Percentiles rank a stretch among this genome's conserved stretches.
Evolutionary conservation across 257 asterid genomes (phyloP).

Genomic region (Solanum sparsipilum): DNA sequence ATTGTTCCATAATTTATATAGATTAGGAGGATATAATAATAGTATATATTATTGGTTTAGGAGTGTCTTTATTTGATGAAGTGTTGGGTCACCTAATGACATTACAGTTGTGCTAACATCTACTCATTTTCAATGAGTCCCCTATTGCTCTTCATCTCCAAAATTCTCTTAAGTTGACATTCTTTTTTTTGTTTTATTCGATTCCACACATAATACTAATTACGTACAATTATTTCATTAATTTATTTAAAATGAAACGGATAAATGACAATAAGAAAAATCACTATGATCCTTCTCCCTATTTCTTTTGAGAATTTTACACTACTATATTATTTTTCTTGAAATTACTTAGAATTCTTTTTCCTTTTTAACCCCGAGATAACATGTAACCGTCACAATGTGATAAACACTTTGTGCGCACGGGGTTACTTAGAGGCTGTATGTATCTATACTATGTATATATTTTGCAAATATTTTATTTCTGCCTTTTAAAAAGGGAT

Average conservation of each 20-base stretch:
- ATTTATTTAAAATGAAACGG: not conserved
- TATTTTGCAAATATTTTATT: too few species aligned
- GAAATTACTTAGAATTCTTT: too few species aligned
- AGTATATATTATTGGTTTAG: not conserved
- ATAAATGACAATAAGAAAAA: not conserved
- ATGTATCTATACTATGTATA: too few species aligned
- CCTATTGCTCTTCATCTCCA: not conserved
- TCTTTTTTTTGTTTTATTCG: not conserved
- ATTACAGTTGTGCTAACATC: slow-evolving; percentile 14
- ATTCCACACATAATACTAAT: not conserved
- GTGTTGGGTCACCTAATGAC: slow-evolving; percentile 39
- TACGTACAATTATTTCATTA: not conserved
- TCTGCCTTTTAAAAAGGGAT: not conserved
- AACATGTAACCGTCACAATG: too few species aligned
- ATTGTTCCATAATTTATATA: not conserved
- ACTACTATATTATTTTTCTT: too few species aligned
- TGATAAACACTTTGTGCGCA: too few species aligned
- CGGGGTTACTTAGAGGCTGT: too few species aligned
- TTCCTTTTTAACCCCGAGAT: too few species aligned
- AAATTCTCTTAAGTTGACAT: not conserved
- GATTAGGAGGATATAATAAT: not conserved
- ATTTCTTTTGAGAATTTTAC: not conserved
- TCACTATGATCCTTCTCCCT: not conserved
- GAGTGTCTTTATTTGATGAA: not conserved
- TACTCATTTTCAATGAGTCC: not conserved